A percentile compares a stretch with the other conserved stretches of the same genome.
These are phyloP conservation scores for Epichloe hybrida DNA, from an alignment of 2,329 filamentous ascomycete species.

Conservation along the genomic window DNA sequence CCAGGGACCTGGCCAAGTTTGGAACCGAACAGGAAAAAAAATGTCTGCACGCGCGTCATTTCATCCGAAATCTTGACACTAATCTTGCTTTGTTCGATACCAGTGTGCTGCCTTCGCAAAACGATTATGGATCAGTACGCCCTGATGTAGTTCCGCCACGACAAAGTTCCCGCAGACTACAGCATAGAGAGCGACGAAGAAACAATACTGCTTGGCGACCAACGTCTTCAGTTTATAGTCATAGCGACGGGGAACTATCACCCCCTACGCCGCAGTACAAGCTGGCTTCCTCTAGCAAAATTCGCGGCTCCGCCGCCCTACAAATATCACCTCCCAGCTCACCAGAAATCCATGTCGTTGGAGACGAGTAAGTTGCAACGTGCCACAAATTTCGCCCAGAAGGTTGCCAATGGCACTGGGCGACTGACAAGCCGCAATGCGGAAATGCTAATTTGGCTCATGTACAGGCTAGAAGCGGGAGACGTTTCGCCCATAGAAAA, in stretches of 20 bases:
- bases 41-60: not conserved
- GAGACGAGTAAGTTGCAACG: slow-evolving; percentile 26
- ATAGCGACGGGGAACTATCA: slow-evolving; percentile 19
- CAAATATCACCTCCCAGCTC: slow-evolving; percentile 44
- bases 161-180: slow-evolving; percentile 20
- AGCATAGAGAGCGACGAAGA: slow-evolving; percentile 6
- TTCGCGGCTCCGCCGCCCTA: slow-evolving; percentile 27
- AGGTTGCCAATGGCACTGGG: not conserved
- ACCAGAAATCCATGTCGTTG: slow-evolving; percentile 29
- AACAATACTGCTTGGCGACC: slow-evolving; percentile 28
- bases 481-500: slow-evolving; percentile 43
- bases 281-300: slow-evolving; percentile 15
- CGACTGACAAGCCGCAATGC: not conserved
- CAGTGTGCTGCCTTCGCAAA: slow-evolving; percentile 8
- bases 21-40: not conserved
- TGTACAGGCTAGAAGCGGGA: slow-evolving; percentile 12
- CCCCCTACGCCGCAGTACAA: slow-evolving; percentile 24
- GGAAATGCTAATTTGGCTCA: slow-evolving; percentile 1
- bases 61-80: not conserved
- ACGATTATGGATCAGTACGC: slow-evolving; percentile 10
- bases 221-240: slow-evolving; percentile 40
- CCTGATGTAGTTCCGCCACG: slow-evolving; percentile 21
- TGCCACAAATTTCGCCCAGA: not conserved
- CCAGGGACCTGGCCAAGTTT: not conserved
- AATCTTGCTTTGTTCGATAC: not conserved